Conservation (phyloP, 257 asterid species). For the Solanum corneliomulleri region DNA sequence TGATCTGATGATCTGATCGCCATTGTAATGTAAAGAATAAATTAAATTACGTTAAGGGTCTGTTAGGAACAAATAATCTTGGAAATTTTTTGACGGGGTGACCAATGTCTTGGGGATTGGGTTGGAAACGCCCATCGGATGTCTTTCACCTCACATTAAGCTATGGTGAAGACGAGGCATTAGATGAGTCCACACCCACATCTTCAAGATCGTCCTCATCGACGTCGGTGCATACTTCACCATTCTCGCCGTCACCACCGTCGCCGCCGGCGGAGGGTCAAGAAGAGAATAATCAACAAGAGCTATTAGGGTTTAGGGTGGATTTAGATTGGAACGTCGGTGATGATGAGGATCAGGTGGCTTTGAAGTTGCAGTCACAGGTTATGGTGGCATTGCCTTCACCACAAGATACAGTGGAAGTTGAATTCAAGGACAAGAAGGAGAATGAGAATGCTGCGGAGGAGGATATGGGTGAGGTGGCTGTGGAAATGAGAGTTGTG, state of each 20-base stretch:
- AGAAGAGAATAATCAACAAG: slow-evolving; percentile 22
- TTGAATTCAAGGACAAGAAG: slow-evolving; percentile 40
- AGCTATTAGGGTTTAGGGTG: slow-evolving; percentile 48
- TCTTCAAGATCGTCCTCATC: slow-evolving; percentile 53
- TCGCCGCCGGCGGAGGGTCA: slow-evolving; percentile 20
- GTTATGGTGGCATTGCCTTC: slow-evolving; percentile 95
- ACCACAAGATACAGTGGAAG: slow-evolving; percentile 69
- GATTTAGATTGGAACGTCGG: slow-evolving; percentile 85
- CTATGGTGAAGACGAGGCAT: slow-evolving; percentile 62
- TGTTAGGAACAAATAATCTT: neutral
- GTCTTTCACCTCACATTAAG: slow-evolving; percentile 78
- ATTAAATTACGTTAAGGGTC: neutral
- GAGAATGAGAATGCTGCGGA: neutral
- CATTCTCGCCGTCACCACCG: slow-evolving; percentile 32
- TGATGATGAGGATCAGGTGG: slow-evolving; percentile 91
- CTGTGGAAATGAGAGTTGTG: slow-evolving; percentile 70
- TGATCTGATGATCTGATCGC: neutral
- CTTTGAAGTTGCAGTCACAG: slow-evolving; percentile 85
- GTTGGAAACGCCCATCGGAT: slow-evolving; percentile 92
- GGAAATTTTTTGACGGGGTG: neutral
- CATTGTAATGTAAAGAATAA: neutral
- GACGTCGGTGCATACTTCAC: slow-evolving; percentile 20
- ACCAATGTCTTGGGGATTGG: slow-evolving; percentile 96
- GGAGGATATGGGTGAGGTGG: slow-evolving; percentile 20
- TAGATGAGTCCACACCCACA: slow-evolving; percentile 56